phyloP scores from a whole-genome alignment of 768 basidiomycete genomes.

The Tricholoma saponaceum region DNA sequence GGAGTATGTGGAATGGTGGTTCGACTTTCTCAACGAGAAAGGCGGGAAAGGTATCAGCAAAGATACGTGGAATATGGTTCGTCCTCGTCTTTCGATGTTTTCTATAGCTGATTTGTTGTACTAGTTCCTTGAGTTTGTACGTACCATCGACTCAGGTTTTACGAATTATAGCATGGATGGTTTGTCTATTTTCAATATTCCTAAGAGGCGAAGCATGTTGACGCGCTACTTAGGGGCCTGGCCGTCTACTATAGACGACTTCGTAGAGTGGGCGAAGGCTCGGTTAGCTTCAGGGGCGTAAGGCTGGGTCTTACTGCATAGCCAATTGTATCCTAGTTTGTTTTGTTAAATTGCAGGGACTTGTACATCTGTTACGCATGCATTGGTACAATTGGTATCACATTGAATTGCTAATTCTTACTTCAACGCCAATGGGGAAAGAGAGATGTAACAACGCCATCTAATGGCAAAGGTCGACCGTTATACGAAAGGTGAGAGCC shows the following conservation, averaged over 20 bases:
- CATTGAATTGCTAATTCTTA: neutral
- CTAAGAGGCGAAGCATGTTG: slow-evolving; percentile 6
- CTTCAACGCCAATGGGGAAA: no score
- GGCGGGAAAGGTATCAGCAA: slow-evolving; percentile 78
- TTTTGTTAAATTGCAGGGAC: neutral
- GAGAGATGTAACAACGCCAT: no score
- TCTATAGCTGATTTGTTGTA: slow-evolving; percentile 4
- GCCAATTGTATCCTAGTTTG: neutral
- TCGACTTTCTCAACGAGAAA: slow-evolving; percentile 65
- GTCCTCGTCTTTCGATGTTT: slow-evolving; percentile 18
- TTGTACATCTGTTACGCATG: neutral
- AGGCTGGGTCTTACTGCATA: neutral
- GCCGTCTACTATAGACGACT: slow-evolving; percentile 86
- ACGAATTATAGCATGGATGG: slow-evolving; percentile 74
- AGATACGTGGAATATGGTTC: slow-evolving; percentile 86
- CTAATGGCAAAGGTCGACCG: no score
- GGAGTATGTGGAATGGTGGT: slow-evolving; percentile 69
- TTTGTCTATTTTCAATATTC: slow-evolving; percentile 23
- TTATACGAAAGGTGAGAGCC: no score
- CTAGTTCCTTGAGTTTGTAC: slow-evolving; percentile 78
- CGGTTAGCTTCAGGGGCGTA: slow-evolving; percentile 20
- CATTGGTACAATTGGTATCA: neutral
- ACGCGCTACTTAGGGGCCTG: slow-evolving; percentile 56
- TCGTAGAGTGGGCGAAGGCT: slow-evolving; percentile 63
- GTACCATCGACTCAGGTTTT: slow-evolving; percentile 70